phyloP scores from a whole-genome alignment of 2,329 filamentous ascomycete species.

The Cercospora sp. region DNA sequence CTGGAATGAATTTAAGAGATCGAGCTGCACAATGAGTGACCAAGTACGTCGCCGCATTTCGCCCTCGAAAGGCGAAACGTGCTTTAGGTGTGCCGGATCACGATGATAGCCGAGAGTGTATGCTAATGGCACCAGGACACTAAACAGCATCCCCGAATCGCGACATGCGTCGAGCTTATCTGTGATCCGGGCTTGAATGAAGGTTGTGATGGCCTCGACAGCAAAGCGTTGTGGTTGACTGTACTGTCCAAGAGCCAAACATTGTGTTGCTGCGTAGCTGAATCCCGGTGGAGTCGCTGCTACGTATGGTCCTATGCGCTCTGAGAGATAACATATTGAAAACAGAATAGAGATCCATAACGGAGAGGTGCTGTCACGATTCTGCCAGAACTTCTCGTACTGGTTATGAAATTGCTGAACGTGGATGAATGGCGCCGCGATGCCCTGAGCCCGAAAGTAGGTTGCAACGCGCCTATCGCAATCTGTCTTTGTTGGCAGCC shows the following conservation, averaged over 20 bases:
- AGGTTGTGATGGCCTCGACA: slow-evolving; percentile 16
- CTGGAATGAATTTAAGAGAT: slow-evolving; percentile 47
- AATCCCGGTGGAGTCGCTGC: slow-evolving; percentile 5
- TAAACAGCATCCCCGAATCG: slow-evolving; percentile 15
- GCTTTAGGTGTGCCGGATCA: slow-evolving; percentile 36
- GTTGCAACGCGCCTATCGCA: slow-evolving; percentile 17
- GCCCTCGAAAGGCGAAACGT: slow-evolving; percentile 37
- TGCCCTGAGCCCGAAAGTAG: slow-evolving; percentile 21
- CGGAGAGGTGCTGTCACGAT: slow-evolving; percentile 40
- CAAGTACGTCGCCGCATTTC: slow-evolving; percentile 50
- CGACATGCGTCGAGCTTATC: slow-evolving; percentile 18
- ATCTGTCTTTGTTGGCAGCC: slow-evolving; percentile 17
- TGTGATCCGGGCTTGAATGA: slow-evolving; percentile 18
- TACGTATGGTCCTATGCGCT: slow-evolving; percentile 9
- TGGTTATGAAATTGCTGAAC: slow-evolving; percentile 27
- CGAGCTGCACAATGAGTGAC: slow-evolving; percentile 44
- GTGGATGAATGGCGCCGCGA: slow-evolving; percentile 23
- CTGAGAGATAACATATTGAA: slow-evolving; percentile 31
- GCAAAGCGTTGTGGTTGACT: slow-evolving; percentile 14
- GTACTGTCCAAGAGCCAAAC: slow-evolving; percentile 20
- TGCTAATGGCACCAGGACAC: slow-evolving; percentile 16
- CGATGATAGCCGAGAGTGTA: slow-evolving; percentile 44
- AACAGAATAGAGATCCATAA: slow-evolving; percentile 51
- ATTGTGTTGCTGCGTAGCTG: slow-evolving; percentile 14
- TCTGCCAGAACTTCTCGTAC: slow-evolving; percentile 49